These are phyloP conservation scores for Dispira parvispora DNA, from an alignment of 192 early-diverging fungal genomes.

Conservation along the genomic window DNA sequence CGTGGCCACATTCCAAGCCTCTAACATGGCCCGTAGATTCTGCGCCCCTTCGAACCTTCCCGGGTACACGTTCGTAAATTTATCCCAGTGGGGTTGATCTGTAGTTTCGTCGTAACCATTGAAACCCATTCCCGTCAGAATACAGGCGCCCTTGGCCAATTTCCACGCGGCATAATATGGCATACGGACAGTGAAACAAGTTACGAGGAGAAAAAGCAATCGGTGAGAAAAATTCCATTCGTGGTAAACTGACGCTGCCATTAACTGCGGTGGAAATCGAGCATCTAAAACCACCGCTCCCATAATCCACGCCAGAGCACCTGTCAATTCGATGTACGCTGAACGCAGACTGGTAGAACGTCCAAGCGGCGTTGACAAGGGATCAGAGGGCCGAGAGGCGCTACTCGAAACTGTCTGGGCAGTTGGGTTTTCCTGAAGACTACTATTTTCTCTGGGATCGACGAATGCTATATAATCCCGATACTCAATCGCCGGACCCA, in stretches of 20 bases:
- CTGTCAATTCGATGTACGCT: background rate
- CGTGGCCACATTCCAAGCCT: constrained; percentile 85
- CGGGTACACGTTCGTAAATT: constrained; percentile 64
- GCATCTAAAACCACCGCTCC: constrained; percentile 18
- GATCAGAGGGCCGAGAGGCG: constrained; percentile 8
- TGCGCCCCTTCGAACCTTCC: constrained; percentile 52
- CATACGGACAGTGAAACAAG: constrained; percentile 40
- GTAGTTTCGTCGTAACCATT: constrained; percentile 40
- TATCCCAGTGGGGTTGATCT: constrained; percentile 43
- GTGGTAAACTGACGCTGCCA: constrained; percentile 18
- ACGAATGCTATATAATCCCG: constrained; percentile 16
- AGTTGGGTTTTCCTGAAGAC: too few relatives aligned
- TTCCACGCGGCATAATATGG: constrained; percentile 91
- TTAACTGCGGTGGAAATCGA: constrained; percentile 17
- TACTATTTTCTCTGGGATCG: too few relatives aligned
- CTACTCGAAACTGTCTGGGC: background rate
- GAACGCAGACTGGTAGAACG: background rate
- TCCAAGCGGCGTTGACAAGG: background rate
- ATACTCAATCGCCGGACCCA: constrained; percentile 72
- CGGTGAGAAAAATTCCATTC: constrained; percentile 20
- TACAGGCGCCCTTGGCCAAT: constrained; percentile 70
- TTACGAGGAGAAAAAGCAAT: constrained; percentile 37
- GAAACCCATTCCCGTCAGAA: constrained; percentile 68
- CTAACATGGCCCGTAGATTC: constrained; percentile 55
- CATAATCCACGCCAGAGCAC: background rate